These are phyloP conservation scores for Trichoderma cornu-damae DNA, from an alignment of 2,329 filamentous ascomycete species.

Conservation along the genomic window DNA sequence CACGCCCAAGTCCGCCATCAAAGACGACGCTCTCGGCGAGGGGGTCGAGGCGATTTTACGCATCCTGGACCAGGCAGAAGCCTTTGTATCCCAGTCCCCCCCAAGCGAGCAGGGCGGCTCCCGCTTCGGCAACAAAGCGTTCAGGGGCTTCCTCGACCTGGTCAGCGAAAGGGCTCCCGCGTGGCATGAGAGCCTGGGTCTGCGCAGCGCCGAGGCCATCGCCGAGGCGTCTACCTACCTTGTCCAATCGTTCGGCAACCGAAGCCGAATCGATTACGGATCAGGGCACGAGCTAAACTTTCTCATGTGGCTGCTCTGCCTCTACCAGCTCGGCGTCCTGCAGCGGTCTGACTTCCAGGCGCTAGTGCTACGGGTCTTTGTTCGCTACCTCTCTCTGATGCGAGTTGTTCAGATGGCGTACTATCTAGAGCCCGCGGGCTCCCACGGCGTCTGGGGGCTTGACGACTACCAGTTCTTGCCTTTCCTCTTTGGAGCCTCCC, in stretches of 20 bases:
- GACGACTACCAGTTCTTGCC: conserved; percentile 97
- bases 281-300: conserved; percentile 98
- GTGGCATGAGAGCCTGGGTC: conserved; percentile 61
- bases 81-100: conserved; percentile 63
- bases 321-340: conserved; percentile 72
- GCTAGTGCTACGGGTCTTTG: conserved; percentile 72
- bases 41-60: conserved; percentile 58
- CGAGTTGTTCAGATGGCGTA: conserved; percentile 83
- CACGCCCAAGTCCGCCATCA: conserved; percentile 58
- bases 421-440: conserved; percentile 94
- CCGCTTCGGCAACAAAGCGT: conserved; percentile 90
- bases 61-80: conserved; percentile 65
- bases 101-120: conserved; percentile 83
- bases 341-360: conserved; percentile 61
- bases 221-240: conserved; percentile 77
- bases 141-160: conserved; percentile 73
- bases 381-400: conserved; percentile 80
- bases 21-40: conserved; percentile 52
- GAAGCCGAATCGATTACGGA: conserved; percentile 86
- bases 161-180: conserved; percentile 49
- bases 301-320: conserved; percentile 89
- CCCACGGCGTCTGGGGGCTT: conserved; percentile 94
- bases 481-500: conserved; percentile 89
- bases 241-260: conserved; percentile 77
- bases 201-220: conserved; percentile 50